A percentile compares a stretch with the other conserved stretches of the same genome.
Conservation (phyloP, 257 asterid species). For the Lavandula angustifolia region DNA sequence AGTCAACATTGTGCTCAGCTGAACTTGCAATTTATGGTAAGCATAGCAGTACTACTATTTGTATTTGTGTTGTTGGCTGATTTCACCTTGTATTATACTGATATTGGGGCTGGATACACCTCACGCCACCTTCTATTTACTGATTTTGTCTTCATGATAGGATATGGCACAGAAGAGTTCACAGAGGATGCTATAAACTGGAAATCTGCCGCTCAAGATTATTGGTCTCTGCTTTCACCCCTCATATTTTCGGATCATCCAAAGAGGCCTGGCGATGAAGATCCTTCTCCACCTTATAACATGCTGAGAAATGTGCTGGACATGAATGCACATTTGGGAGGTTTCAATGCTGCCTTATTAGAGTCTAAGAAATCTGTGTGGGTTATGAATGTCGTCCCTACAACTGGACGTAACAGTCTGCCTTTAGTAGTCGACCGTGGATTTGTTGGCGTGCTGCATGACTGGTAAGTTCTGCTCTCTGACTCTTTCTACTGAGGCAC, state of each 20-base stretch:
- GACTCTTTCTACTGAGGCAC: neutral
- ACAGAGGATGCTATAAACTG: constrained; percentile 70
- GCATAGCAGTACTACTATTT: constrained; percentile 5
- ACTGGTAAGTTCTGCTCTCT: constrained; percentile 58
- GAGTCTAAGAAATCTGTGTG: constrained; percentile 83
- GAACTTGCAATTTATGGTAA: constrained; percentile 81
- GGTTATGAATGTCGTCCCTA: constrained; percentile 97
- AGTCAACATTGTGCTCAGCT: constrained; percentile 52
- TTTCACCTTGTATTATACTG: too few relatives aligned
- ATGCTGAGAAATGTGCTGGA: constrained; percentile 98
- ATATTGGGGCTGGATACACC: too few relatives aligned
- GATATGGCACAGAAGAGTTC: constrained; percentile 66
- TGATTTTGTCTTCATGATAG: constrained; percentile 39
- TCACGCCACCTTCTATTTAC: constrained; percentile 10
- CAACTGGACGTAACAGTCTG: constrained; percentile 69
- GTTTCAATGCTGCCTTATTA: constrained; percentile 82
- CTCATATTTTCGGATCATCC: constrained; percentile 97
- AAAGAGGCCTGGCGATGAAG: constrained; percentile 98
- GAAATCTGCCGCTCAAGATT: constrained; percentile 74
- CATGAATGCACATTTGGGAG: constrained; percentile 95
- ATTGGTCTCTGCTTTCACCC: constrained; percentile 97
- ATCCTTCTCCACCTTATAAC: constrained; percentile 99
- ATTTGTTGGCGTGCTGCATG: constrained; percentile 81
- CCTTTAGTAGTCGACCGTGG: constrained; percentile 89
- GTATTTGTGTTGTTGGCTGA: too few relatives aligned